Evolutionary conservation across 345 rosid species (phyloP).

Genomic region (Syzygium aromaticum): DNA sequence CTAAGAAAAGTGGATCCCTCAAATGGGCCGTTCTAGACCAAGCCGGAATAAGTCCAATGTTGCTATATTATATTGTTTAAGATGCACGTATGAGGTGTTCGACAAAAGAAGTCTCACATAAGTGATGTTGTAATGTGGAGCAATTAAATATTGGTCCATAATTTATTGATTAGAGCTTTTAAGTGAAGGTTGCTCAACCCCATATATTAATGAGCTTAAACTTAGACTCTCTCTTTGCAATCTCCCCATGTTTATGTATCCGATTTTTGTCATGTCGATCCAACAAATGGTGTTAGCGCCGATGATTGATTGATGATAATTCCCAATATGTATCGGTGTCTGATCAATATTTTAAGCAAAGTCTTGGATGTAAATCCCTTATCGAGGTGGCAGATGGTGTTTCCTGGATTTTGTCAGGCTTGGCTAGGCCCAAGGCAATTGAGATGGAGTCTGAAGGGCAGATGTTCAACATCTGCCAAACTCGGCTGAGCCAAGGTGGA

Average conservation of each 20-base stretch:
- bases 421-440: background rate
- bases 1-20: background rate
- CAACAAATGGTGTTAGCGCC: background rate
- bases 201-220: background rate
- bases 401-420: background rate
- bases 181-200: background rate
- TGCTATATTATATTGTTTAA: background rate
- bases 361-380: background rate
- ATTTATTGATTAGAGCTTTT: background rate
- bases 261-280: fast-evolving
- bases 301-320: background rate
- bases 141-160: background rate
- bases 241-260: background rate
- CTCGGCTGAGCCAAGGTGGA: background rate
- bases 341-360: background rate
- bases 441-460: background rate
- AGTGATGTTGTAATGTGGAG: background rate
- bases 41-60: background rate
- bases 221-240: background rate
- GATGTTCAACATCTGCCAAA: background rate
- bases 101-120: background rate
- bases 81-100: background rate
- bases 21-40: background rate
- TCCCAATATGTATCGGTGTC: background rate
- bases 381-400: background rate